Conservation (phyloP, 345 rosid genomes). For the Murraya paniculata region DNA sequence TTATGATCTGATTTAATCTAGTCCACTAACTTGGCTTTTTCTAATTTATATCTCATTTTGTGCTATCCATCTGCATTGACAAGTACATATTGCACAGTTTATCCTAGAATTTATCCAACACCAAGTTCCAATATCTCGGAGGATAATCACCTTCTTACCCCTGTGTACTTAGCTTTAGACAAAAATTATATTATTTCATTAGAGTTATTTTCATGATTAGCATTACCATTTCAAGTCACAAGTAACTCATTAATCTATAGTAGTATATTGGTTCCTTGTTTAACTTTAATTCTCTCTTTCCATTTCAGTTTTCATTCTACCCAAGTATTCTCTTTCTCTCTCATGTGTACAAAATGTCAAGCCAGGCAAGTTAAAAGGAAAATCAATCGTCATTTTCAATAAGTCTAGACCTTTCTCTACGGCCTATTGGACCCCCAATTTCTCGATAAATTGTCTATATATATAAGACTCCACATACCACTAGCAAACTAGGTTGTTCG, state of each 20-base stretch:
- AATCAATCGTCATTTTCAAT: slow-evolving; percentile 31
- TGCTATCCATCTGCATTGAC: neutral
- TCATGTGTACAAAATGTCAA: slow-evolving; percentile 10
- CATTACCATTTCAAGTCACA: no score
- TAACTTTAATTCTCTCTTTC: neutral
- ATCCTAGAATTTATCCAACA: slow-evolving; percentile 12
- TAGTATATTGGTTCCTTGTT: neutral
- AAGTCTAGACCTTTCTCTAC: slow-evolving; percentile 51
- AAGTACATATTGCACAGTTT: neutral
- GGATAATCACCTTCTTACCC: no score
- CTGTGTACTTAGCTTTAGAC: no score
- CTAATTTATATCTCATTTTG: neutral
- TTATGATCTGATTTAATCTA: slow-evolving; percentile 14
- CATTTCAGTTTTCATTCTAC: neutral
- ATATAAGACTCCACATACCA: slow-evolving; percentile 15
- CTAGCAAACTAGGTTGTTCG: slow-evolving; percentile 1
- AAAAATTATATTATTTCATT: no score
- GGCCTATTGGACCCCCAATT: slow-evolving; percentile 39
- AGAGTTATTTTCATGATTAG: no score
- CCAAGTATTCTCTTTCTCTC: slow-evolving; percentile 1
- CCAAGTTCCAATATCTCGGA: neutral
- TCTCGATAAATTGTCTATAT: slow-evolving; percentile 24
- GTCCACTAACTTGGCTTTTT: slow-evolving; percentile 17
- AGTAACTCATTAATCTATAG: no score
- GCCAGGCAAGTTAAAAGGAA: slow-evolving; percentile 13